Evolutionary conservation across 495 filamentous ascomycete species (phyloP), one percentile per base, ranked within the genome.

Genomic region (Parathielavia appendiculata): DNA sequence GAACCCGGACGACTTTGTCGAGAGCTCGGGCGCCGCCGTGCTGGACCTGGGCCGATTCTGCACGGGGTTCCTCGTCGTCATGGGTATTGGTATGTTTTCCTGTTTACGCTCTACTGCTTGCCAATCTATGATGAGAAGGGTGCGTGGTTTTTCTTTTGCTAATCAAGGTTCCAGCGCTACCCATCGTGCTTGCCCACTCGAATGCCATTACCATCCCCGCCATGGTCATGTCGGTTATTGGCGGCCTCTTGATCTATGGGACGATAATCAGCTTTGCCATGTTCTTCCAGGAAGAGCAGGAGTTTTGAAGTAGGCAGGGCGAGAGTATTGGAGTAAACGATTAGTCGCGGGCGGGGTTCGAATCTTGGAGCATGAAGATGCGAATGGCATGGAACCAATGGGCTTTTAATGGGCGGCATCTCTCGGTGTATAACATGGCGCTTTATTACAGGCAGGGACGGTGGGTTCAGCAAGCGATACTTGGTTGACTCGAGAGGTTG

Each of bases 271-370:
- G 85, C 71, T 99, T 99, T 75, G 86, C 83, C 40, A 90, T 95
- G 90, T 97, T 97, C 76, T 99, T 99, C 81, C 86, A 91, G 71
- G 91, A 97, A 70, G 89, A 97, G 75, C 83, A 92, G 62, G 93
- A 96, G 63, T 98, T 82, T 51, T 81, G 69, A 58, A 48, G 2
- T 32, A 34, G 23, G 11, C 17, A 16, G 40, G 5, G 6, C 4
- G 43, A 39, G 17, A 32, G 32, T 23, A 20, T 0, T 5, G 14
- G 9, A 0, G n/a, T 4, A 12, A 22, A 1, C 16, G 30, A 13
- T 30, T 2, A 6, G 26, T 30, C 6, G 38, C 20, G 14, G 44
- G 20, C 12, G 22, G 0, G 35, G 30, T 38, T 7, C 23, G 16
- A 26, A 36, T 26, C n/a, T 26, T 17, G 39, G 5, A 4, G 30